phyloP scores from a whole-genome alignment of 2,329 filamentous ascomycete species.

The Thielaviopsis punctulata region DNA sequence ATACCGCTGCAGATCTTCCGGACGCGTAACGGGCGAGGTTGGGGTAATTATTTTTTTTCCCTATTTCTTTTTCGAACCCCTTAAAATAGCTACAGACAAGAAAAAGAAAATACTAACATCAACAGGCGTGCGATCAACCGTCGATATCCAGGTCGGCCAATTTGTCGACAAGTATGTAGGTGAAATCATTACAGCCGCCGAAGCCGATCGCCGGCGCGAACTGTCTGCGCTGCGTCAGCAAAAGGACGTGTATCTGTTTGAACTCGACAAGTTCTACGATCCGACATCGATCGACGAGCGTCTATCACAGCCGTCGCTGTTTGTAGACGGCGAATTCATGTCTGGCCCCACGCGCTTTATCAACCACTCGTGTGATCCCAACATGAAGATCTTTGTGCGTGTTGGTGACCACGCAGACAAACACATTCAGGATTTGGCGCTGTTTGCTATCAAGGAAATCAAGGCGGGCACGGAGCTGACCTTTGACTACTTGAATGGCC shows the following conservation, averaged over 20 bases:
- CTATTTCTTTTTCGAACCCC: background rate
- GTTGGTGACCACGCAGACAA: constrained; percentile 62
- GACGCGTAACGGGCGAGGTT: constrained; percentile 48
- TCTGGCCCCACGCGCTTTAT: constrained; percentile 67
- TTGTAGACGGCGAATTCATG: constrained; percentile 57
- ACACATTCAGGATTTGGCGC: constrained; percentile 56
- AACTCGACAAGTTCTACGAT: constrained; percentile 62
- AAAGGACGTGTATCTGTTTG: constrained; percentile 69
- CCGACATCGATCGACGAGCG: constrained; percentile 36
- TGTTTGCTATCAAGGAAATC: constrained; percentile 57
- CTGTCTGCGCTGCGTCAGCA: constrained; percentile 35
- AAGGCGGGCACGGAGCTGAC: constrained; percentile 50
- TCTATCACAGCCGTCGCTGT: constrained; percentile 37
- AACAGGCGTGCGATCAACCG: constrained; percentile 44
- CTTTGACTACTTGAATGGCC: constrained; percentile 61
- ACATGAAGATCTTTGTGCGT: constrained; percentile 62
- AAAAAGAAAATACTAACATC: background rate
- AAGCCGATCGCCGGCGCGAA: constrained; percentile 48
- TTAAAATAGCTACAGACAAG: no score
- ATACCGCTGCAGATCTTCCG: constrained; percentile 63
- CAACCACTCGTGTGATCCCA: constrained; percentile 68
- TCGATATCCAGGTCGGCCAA: constrained; percentile 51
- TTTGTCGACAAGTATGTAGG: constrained; percentile 70
- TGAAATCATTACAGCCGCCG: constrained; percentile 44
- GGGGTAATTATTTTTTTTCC: constrained; percentile 45